Conservation (phyloP, 2,329 filamentous ascomycete species). For the Xylariaceae sp. region DNA sequence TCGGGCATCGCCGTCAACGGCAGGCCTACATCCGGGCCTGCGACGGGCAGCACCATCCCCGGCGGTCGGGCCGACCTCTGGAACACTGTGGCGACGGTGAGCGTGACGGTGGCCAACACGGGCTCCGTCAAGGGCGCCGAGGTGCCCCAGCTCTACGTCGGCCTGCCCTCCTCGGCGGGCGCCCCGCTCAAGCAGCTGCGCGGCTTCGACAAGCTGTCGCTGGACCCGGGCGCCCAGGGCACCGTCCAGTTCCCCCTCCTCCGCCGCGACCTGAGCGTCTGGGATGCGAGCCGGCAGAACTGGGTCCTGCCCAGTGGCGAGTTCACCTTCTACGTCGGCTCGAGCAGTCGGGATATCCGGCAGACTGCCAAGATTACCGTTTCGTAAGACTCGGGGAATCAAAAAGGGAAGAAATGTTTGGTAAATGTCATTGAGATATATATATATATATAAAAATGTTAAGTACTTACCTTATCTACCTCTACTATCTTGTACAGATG, state of each 20-base stretch:
- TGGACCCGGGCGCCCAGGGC: slow-evolving; percentile 42
- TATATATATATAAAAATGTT: no score
- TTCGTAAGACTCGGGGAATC: slow-evolving; percentile 2
- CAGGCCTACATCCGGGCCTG: slow-evolving; percentile 34
- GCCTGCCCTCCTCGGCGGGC: slow-evolving; percentile 36
- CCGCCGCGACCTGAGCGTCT: slow-evolving; percentile 58
- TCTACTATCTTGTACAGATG: no score
- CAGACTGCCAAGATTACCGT: slow-evolving; percentile 33
- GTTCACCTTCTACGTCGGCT: slow-evolving; percentile 39
- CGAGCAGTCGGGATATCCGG: slow-evolving; percentile 42
- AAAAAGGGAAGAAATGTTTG: neutral
- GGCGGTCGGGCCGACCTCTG: slow-evolving; percentile 44
- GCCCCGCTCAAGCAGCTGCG: slow-evolving; percentile 48
- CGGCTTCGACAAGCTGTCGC: slow-evolving; percentile 55
- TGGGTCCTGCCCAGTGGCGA: slow-evolving; percentile 41
- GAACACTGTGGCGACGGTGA: slow-evolving; percentile 43
- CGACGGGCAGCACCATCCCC: slow-evolving; percentile 35
- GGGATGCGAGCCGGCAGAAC: slow-evolving; percentile 53
- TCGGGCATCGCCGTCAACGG: slow-evolving; percentile 41
- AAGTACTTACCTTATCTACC: no score
- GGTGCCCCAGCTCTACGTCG: slow-evolving; percentile 57
- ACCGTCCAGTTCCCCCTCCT: slow-evolving; percentile 48
- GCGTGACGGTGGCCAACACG: slow-evolving; percentile 59
- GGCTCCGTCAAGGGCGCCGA: slow-evolving; percentile 58
- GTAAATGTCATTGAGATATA: neutral